Percentiles rank a stretch among this genome's conserved stretches.
Evolutionary conservation across 331 rosid genomes (phyloP).

Genomic region (Stylosanthes scabra): DNA sequence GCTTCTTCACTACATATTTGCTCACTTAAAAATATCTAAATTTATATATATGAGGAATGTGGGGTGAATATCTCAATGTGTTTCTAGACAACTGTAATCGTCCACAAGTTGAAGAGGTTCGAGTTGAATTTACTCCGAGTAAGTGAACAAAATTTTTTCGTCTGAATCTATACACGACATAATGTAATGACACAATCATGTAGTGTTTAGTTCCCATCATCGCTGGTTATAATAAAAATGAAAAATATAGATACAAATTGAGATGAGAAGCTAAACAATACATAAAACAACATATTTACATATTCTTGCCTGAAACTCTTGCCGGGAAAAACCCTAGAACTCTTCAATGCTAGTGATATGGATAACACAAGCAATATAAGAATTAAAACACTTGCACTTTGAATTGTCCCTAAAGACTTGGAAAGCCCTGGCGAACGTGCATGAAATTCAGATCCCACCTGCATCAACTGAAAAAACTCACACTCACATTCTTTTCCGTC

Average conservation of each 20-base stretch:
- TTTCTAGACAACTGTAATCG: constrained; percentile 19
- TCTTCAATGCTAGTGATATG: constrained; percentile 28
- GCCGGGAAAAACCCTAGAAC: constrained; percentile 43
- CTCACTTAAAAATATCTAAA: too few relatives aligned
- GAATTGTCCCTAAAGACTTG: constrained; percentile 29
- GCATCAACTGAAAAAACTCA: constrained; percentile 69
- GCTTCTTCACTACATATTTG: too few relatives aligned
- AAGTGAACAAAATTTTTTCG: constrained; percentile 54
- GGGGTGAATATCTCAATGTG: background rate
- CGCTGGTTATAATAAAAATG: constrained; percentile 43
- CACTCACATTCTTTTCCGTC: constrained; percentile 44
- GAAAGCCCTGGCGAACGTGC: constrained; percentile 12
- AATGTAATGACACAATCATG: constrained; percentile 37
- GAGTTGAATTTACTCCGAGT: constrained; percentile 34
- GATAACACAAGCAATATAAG: constrained; percentile 42
- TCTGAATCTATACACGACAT: constrained; percentile 48
- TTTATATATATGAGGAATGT: too few relatives aligned
- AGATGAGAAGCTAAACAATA: constrained; percentile 71
- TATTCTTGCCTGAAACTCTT: constrained; percentile 46
- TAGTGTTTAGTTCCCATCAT: constrained; percentile 67
- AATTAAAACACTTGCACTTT: constrained; percentile 25
- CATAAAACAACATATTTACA: constrained; percentile 67
- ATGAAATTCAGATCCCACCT: constrained; percentile 68
- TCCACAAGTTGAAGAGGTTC: constrained; percentile 20
- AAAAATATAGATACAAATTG: constrained; percentile 43